phyloP scores from a whole-genome alignment of 257 asterid species.

The Petunia axillaris region DNA sequence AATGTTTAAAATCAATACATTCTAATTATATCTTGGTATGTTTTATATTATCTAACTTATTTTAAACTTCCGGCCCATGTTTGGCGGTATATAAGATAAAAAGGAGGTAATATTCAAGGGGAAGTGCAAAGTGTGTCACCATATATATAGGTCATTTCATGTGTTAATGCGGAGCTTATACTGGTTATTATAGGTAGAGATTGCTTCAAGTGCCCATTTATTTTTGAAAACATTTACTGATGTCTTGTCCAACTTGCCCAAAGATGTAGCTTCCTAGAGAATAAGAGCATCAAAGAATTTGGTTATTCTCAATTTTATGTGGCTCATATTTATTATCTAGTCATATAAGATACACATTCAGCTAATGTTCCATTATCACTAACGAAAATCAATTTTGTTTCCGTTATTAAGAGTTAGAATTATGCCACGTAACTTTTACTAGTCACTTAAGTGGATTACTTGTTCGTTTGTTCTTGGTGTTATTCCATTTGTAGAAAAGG shows the following conservation, averaged over 20 bases:
- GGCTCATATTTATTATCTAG: not conserved
- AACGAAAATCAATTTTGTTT: too few species aligned
- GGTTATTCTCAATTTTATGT: conserved; percentile 17
- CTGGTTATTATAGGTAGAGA: not conserved
- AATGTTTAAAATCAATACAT: too few species aligned
- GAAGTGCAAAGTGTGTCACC: conserved; percentile 9
- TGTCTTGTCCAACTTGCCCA: conserved; percentile 20
- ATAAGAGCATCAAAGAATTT: not conserved
- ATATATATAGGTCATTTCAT: not conserved
- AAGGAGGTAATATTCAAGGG: not conserved
- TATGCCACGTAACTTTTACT: too few species aligned
- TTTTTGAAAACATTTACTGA: not conserved
- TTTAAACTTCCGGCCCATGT: too few species aligned
- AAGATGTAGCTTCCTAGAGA: not conserved
- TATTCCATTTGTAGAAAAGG: not conserved
- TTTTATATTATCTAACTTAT: too few species aligned
- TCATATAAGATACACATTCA: not conserved
- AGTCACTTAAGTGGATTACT: too few species aligned
- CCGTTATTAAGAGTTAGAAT: too few species aligned
- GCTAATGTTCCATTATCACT: not conserved
- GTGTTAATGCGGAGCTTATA: not conserved
- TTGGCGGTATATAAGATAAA: not conserved
- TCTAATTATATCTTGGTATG: too few species aligned
- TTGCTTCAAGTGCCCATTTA: conserved; percentile 3
- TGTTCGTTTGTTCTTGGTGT: not conserved